Evolutionary conservation across 1,284 basidiomycete species (phyloP).

Genomic region (Ceratobasidium sp.): DNA sequence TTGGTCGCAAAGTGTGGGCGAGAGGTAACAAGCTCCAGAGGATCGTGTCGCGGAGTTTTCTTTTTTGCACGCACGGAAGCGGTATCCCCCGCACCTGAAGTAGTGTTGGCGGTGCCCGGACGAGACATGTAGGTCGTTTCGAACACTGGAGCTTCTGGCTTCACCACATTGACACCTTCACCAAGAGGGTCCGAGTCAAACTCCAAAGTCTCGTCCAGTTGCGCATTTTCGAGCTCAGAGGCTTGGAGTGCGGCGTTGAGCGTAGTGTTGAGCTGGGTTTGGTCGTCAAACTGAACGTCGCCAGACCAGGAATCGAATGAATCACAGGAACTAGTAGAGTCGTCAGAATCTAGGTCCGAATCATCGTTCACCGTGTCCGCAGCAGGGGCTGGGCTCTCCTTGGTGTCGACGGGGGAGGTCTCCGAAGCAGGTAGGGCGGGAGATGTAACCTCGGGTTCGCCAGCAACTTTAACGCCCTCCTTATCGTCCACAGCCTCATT

Average conservation of each 20-base stretch:
- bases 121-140: conserved; percentile 46
- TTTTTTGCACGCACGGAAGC: conserved; percentile 22
- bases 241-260: conserved; percentile 71
- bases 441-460: conserved; percentile 44
- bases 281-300: conserved; percentile 78
- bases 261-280: conserved; percentile 81
- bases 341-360: conserved; percentile 46
- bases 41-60: conserved; percentile 54
- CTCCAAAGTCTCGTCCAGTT: conserved; percentile 64
- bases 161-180: conserved; percentile 90
- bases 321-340: conserved; percentile 22
- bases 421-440: conserved; percentile 30
- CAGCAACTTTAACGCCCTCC: conserved; percentile 57
- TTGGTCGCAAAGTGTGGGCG: conserved; percentile 92
- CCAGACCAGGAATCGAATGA: conserved; percentile 60
- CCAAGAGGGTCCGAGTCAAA: conserved; percentile 75
- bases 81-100: not conserved
- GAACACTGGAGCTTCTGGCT: conserved; percentile 52
- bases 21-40: conserved; percentile 72
- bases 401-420: conserved; percentile 47
- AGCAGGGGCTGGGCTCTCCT: conserved; percentile 39
- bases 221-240: conserved; percentile 65
- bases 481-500: conserved; percentile 61
- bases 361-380: conserved; percentile 53
- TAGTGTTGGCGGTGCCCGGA: conserved; percentile 7